Evolutionary conservation across 2,329 filamentous ascomycete genomes (phyloP).

Genomic region (Monilinia laxa): DNA sequence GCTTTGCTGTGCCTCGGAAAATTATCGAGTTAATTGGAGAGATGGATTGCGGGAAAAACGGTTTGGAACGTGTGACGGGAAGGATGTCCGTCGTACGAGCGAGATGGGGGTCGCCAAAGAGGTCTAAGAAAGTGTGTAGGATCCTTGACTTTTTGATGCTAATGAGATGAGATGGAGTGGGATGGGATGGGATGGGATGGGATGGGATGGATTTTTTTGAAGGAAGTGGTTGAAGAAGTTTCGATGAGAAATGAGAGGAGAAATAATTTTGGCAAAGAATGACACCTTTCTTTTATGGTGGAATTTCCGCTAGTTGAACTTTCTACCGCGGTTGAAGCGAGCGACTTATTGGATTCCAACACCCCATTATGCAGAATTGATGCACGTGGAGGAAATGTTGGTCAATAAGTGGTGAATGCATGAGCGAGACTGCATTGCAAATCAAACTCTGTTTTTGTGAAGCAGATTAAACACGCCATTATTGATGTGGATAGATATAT

Average conservation of each 20-base stretch:
- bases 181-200: background rate
- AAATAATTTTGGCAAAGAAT: background rate
- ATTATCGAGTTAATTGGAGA: background rate
- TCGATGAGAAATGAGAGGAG: background rate
- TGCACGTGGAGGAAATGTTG: conserved; percentile 17
- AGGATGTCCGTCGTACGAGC: conserved; percentile 10
- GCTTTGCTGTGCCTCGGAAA: background rate
- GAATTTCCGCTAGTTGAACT: background rate
- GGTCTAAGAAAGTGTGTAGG: conserved; percentile 8
- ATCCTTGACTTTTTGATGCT: background rate
- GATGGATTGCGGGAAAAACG: background rate
- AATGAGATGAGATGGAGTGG: background rate
- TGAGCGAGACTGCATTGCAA: conserved; percentile 2
- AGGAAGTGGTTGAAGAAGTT: background rate
- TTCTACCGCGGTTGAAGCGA: background rate
- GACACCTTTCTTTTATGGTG: conserved; percentile 6
- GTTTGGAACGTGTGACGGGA: conserved; percentile 15
- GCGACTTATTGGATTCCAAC: background rate
- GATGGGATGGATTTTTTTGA: background rate
- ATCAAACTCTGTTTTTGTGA: background rate
- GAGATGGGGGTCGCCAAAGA: conserved; percentile 13
- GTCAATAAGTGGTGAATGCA: background rate
- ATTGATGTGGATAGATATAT: conserved; percentile 22
- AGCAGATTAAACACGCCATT: conserved; percentile 23
- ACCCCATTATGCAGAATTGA: conserved; percentile 12